Evolutionary conservation across 2,329 filamentous ascomycete species (phyloP).

Genomic region (Botrytis byssoidea): DNA sequence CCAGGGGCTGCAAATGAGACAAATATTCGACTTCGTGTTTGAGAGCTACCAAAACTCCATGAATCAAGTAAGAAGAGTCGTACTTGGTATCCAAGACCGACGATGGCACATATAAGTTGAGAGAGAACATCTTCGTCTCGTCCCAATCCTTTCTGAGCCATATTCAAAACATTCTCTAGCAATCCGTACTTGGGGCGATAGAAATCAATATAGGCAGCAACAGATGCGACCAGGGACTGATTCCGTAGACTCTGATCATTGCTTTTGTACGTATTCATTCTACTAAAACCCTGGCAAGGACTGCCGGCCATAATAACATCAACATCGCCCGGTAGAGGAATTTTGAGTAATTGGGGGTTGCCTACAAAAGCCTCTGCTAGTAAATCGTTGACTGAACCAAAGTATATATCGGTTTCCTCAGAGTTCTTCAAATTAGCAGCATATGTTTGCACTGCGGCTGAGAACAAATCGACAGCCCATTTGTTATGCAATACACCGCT

Average conservation of each 20-base stretch:
- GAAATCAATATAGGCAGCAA: conserved; percentile 71
- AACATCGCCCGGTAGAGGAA: conserved; percentile 62
- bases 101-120: conserved; percentile 69
- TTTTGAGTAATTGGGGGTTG: conserved; percentile 40
- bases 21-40: conserved; percentile 67
- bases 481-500: conserved; percentile 62
- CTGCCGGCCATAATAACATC: conserved; percentile 70
- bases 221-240: conserved; percentile 74
- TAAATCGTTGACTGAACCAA: conserved; percentile 71
- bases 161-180: conserved; percentile 72
- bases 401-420: conserved; percentile 53
- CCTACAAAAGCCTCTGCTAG: conserved; percentile 56
- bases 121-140: conserved; percentile 64
- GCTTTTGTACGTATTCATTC: conserved; percentile 56
- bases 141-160: conserved; percentile 50
- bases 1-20: conserved; percentile 70
- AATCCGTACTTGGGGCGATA: conserved; percentile 73
- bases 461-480: conserved; percentile 66
- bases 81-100: conserved; percentile 75
- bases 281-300: conserved; percentile 75
- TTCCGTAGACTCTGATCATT: conserved; percentile 61
- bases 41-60: conserved; percentile 65
- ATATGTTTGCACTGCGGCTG: conserved; percentile 67
- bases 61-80: conserved; percentile 67
- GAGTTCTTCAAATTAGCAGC: conserved; percentile 59